phyloP scores from a whole-genome alignment of 805 yeast species.

The Clavispora fructus region DNA sequence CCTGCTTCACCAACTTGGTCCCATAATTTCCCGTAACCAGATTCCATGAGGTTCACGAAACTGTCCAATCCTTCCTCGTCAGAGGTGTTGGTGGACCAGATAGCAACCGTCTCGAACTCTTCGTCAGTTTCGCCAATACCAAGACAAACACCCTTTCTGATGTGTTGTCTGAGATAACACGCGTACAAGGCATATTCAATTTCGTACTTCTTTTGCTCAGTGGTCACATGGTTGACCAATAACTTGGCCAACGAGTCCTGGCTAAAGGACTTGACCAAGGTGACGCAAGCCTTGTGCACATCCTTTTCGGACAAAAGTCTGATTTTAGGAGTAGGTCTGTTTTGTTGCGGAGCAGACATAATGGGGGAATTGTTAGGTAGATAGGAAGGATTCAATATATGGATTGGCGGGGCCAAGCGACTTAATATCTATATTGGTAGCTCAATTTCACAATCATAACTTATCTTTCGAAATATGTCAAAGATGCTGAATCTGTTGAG shows the following conservation, averaged over 20 bases:
- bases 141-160: conserved; percentile 44
- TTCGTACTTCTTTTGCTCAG: conserved; percentile 3
- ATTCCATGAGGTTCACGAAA: conserved; percentile 42
- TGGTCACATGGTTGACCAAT: conserved; percentile 11
- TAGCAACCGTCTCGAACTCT: conserved; percentile 48
- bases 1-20: conserved; percentile 45
- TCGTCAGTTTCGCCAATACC: conserved; percentile 43
- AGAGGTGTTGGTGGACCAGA: conserved; percentile 49
- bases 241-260: conserved; percentile 30
- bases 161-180: conserved; percentile 47
- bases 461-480: conserved; percentile 4
- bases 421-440: conserved; percentile 14
- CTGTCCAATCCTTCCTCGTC: conserved; percentile 38
- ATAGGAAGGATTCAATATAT: background rate
- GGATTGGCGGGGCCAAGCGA: background rate
- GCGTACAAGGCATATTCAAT: conserved; percentile 34
- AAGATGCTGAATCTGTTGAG: conserved; percentile 1
- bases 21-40: conserved; percentile 51
- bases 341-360: background rate
- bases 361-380: background rate
- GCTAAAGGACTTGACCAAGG: conserved; percentile 32
- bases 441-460: conserved; percentile 19
- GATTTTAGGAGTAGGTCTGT: conserved; percentile 2
- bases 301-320: conserved; percentile 11
- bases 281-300: conserved; percentile 32